Evolutionary conservation across 1,284 basidiomycete species (phyloP), one percentile per base, ranked within the genome.

Genomic region (Athelia sp.): DNA sequence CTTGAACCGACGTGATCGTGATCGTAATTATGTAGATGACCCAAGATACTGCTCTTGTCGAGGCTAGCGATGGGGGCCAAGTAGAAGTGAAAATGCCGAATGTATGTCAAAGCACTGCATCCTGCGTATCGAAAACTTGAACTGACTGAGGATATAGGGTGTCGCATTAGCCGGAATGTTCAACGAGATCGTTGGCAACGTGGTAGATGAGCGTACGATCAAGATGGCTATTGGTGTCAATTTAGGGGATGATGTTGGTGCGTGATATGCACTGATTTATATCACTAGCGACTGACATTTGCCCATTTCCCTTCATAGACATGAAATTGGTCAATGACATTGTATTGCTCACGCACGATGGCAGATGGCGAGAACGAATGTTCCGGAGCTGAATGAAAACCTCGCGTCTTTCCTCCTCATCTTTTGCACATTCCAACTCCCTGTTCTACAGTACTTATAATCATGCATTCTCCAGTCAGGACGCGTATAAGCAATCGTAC

Each of bases 121-220:
- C 9, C 47, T 23, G 22, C 46, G 22, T 11, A 23, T 23, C 38
- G 23, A 34, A 49, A 29, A 22, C 45, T 44, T 24, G 18, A 31
- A 58, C 4, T n/a, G 43, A 10, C 23, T 22, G 18, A 8, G 36
- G 6, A 21, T n/a, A n/a, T 43, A 86, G 81, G 73, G 73, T 49
- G 66, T 72, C 38, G 64, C 72, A 32, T 65, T 84, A 44, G 65
- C 66, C 0, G 80, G 81, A 43, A 69, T 74, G 6, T 93, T 72
- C 52, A 71, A 90, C 43, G 92, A 95, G 65, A 69, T 94, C 48
- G 77, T 95, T 40, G 92, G 90, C 8, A 77, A 65, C 4, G 89
- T 87, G 9, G 52, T 73, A 26, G 76, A 84, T 50, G 71, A 79
- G 32, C 72, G 79, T 18, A 80, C 75, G 0, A 66, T 95, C 51